Conservation (phyloP, 768 basidiomycete species). For the Dendrothele bispora region DNA sequence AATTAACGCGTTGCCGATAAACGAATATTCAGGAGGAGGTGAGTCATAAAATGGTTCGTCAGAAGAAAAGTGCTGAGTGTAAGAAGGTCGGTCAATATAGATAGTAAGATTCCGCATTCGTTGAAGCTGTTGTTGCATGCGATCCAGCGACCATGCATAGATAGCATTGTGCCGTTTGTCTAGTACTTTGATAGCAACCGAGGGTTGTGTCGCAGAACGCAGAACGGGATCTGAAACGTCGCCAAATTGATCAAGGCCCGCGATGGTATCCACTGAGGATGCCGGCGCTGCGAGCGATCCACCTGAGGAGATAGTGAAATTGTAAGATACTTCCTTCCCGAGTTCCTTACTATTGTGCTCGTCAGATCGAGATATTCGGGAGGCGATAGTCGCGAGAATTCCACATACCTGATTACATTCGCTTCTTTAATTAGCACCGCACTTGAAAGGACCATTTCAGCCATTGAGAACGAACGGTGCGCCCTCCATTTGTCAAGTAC, state of each 20-base stretch:
- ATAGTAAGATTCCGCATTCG: slow-evolving; percentile 92
- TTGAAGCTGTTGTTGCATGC: slow-evolving; percentile 84
- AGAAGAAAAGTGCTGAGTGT: slow-evolving; percentile 91
- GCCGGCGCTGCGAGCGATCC: slow-evolving; percentile 74
- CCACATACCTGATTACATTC: slow-evolving; percentile 79
- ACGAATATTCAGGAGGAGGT: slow-evolving; percentile 86
- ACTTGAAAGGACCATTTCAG: slow-evolving; percentile 80
- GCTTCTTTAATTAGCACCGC: slow-evolving; percentile 92
- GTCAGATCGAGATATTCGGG: background rate
- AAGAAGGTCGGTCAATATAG: slow-evolving; percentile 89
- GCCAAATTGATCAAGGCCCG: slow-evolving; percentile 88
- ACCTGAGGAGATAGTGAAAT: slow-evolving; percentile 89
- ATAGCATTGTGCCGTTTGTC: slow-evolving; percentile 86
- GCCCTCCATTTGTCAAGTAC: slow-evolving; percentile 85
- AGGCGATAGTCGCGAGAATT: background rate
- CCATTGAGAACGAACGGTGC: slow-evolving; percentile 87
- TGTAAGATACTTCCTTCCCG: slow-evolving; percentile 84
- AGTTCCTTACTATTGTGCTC: slow-evolving; percentile 70
- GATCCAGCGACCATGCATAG: slow-evolving; percentile 89
- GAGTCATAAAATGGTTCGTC: slow-evolving; percentile 92
- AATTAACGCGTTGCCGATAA: slow-evolving; percentile 85
- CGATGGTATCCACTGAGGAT: slow-evolving; percentile 84
- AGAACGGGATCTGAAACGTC: slow-evolving; percentile 87
- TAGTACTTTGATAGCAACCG: slow-evolving; percentile 86
- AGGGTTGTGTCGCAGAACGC: slow-evolving; percentile 72